These are phyloP conservation scores for Basidiobolus meristosporus DNA, from an alignment of 371 early-diverging fungal species.

Conservation along the genomic window DNA sequence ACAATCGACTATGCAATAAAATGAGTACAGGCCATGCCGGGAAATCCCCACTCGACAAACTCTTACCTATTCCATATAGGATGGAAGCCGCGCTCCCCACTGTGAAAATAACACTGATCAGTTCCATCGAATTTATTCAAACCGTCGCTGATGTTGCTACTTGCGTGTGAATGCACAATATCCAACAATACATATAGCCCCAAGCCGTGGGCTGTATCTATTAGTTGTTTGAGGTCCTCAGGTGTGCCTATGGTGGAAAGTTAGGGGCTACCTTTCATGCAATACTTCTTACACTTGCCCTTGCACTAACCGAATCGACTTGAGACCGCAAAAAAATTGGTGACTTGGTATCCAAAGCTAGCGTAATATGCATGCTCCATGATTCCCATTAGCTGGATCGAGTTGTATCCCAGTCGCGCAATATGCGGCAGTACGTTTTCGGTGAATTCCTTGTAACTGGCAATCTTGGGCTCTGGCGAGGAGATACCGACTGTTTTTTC, in stretches of 20 bases:
- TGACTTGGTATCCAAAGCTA: constrained; percentile 92
- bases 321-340: constrained; percentile 82
- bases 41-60: not conserved
- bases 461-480: constrained; percentile 59
- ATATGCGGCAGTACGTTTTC: constrained; percentile 71
- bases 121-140: constrained; percentile 90
- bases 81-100: constrained; percentile 65
- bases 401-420: constrained; percentile 76
- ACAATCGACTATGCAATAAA: constrained; percentile 32
- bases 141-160: constrained; percentile 86
- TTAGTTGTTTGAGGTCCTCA: constrained; percentile 73
- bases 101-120: constrained; percentile 90
- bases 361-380: constrained; percentile 98
- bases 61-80: constrained; percentile 68
- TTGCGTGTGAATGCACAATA: constrained; percentile 92
- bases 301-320: constrained; percentile 52
- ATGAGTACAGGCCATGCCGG: no score
- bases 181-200: constrained; percentile 84
- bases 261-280: no score
- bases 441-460: constrained; percentile 75
- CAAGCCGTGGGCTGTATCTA: constrained; percentile 79
- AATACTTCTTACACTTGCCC: no score
- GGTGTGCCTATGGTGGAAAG: constrained; percentile 20
- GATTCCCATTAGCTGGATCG: constrained; percentile 91
- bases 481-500: constrained; percentile 63